Evolutionary conservation across 176 grass and related monocot genomes (phyloP).

Genomic region (Triticum urartu): DNA sequence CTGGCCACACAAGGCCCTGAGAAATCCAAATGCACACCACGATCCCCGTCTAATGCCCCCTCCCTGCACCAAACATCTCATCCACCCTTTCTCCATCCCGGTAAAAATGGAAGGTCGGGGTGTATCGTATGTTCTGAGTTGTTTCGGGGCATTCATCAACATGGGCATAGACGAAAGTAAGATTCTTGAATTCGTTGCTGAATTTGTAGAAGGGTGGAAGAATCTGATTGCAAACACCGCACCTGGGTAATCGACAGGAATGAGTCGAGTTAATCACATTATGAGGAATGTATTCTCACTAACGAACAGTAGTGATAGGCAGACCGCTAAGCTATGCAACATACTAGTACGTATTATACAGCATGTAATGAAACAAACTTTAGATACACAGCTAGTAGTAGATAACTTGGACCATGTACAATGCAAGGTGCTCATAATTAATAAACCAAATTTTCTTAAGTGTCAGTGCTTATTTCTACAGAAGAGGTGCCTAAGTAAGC

Average conservation of each 20-base stretch:
- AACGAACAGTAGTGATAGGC: not conserved
- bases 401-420: not conserved
- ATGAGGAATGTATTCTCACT: not conserved
- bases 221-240: constrained; percentile 68
- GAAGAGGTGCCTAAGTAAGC: no score
- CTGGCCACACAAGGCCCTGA: no score
- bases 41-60: no score
- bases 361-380: not conserved
- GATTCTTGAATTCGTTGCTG: constrained; percentile 86
- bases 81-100: constrained; percentile 82
- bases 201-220: constrained; percentile 66
- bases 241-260: constrained; percentile 40
- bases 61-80: constrained; percentile 91
- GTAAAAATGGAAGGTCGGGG: constrained; percentile 85
- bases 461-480: no score
- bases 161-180: constrained; percentile 79
- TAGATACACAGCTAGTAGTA: not conserved
- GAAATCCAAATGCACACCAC: no score
- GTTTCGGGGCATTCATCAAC: constrained; percentile 91
- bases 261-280: not conserved
- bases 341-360: not conserved
- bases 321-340: not conserved
- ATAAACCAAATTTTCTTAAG: no score
- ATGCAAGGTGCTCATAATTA: no score
- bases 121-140: constrained; percentile 80